Conservation (phyloP, 2,329 filamentous ascomycete species). For the Xylaria sp. region DNA sequence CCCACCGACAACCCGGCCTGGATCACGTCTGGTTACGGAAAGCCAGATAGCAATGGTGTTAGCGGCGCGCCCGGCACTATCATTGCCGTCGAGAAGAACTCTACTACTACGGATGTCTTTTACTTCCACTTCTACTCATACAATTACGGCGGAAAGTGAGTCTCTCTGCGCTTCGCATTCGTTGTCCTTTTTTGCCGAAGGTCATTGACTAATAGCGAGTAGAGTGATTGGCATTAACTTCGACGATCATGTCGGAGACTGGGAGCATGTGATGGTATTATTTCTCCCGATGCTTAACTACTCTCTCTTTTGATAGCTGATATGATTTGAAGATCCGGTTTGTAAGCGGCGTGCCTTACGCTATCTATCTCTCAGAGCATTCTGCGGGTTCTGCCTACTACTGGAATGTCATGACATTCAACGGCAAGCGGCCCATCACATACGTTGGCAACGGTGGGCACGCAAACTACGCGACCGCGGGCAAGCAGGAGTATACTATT, state of each 20-base stretch:
- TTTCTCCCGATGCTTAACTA: background rate
- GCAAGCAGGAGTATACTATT: constrained; percentile 30
- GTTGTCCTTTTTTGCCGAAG: background rate
- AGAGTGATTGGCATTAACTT: constrained; percentile 32
- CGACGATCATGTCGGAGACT: constrained; percentile 33
- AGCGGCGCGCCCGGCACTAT: constrained; percentile 33
- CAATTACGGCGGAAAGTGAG: constrained; percentile 34
- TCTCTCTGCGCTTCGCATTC: background rate
- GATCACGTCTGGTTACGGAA: constrained; percentile 30
- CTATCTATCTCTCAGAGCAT: constrained; percentile 33
- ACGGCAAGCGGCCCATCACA: constrained; percentile 29
- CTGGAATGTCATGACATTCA: constrained; percentile 34
- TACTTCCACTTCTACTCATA: constrained; percentile 36
- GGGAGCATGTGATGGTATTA: constrained; percentile 34
- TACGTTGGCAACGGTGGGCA: constrained; percentile 32
- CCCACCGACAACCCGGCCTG: constrained; percentile 27
- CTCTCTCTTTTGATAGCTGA: background rate
- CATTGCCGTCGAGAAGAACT: constrained; percentile 35
- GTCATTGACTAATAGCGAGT: background rate
- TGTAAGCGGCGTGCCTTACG: constrained; percentile 29
- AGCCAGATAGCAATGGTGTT: constrained; percentile 24
- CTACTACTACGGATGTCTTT: constrained; percentile 31
- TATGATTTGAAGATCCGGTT: constrained; percentile 27
- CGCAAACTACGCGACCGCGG: constrained; percentile 32
- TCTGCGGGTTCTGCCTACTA: constrained; percentile 32